These are phyloP conservation scores for Xylaria venustula DNA, from an alignment of 495 filamentous ascomycete species.

Conservation along the genomic window DNA sequence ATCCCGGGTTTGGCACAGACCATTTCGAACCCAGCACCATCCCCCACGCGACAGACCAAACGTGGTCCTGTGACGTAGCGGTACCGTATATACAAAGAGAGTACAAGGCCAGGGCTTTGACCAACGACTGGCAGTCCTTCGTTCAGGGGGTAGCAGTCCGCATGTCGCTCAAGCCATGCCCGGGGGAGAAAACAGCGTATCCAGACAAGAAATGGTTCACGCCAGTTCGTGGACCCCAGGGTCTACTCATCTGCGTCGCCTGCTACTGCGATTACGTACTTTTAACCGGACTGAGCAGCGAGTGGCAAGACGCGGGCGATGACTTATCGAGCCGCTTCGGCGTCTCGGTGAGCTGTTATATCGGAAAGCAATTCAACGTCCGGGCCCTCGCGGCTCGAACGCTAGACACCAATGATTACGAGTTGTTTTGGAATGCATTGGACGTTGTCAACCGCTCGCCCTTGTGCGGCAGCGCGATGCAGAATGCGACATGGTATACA, in stretches of 20 bases:
- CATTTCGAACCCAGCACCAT: background rate
- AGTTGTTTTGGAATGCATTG: slow-evolving; percentile 1
- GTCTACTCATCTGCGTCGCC: background rate
- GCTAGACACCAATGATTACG: background rate
- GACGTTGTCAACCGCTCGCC: background rate
- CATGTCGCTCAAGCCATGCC: background rate
- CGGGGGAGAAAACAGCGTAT: background rate
- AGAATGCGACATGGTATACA: background rate
- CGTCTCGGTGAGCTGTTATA: slow-evolving; percentile 1
- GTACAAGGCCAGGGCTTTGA: background rate
- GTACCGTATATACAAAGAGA: background rate
- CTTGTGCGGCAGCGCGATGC: background rate
- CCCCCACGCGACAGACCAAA: background rate
- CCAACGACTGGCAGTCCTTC: background rate
- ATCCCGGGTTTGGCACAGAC: background rate
- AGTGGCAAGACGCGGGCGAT: background rate
- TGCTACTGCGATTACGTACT: slow-evolving; percentile 9
- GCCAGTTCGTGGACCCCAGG: background rate
- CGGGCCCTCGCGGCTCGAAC: background rate
- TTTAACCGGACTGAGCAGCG: background rate
- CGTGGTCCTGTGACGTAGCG: slow-evolving; percentile 1
- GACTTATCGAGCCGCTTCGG: background rate
- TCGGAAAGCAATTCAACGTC: background rate
- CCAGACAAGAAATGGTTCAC: background rate
- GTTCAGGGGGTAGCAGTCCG: background rate